Evolutionary conservation across 129 eudicot species (phyloP), one percentile per base, ranked within the genome.

Genomic region (Erigeron canadensis): DNA sequence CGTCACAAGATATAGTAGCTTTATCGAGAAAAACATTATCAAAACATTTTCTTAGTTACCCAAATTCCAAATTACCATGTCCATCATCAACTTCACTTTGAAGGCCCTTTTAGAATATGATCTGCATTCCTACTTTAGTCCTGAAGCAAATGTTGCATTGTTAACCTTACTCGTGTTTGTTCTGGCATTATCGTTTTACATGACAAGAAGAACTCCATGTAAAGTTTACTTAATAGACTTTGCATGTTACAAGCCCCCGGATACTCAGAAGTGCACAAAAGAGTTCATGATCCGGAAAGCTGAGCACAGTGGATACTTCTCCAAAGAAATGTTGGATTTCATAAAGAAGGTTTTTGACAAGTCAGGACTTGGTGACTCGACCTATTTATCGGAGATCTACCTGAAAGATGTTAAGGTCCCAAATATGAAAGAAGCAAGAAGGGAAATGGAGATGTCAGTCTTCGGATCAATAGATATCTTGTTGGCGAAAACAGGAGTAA

Each of bases 381-480:
- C 91, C 10, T 85, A 88, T 18, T 22, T 83, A 46, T 42, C 95
- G 0, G 83, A 86, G 71, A 66, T 73, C 7, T 69, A 75, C 23
- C 54, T 84, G 8, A 64, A 21, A 41, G 59, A 61, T 2, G 80
- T 83, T 1, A 15, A 50, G 0, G 38, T 75, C 3, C 38, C 74
- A 1, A 69, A 73, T 63, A 51, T 77, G 70, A 74, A 68, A 34
- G 84, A 65, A 10, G 81, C 89, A 7, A 82, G 82, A 50, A 67
- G 73, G 12, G 96, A 89, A 60, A 81, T 87, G 12, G 80, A 86
- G 77, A 73, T 50, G 78, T 79, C 79, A 51, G 75, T 86, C 15
- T 89, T 83, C 60, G 96, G 96, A 37, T 79, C 86, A 10, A 59
- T 89, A 0, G 96, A 89, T 42, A 45, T 10, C 69, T 69, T 89